Evolutionary conservation across 305 asterid genomes (phyloP).

Genomic region (Fraxinus paxiana): DNA sequence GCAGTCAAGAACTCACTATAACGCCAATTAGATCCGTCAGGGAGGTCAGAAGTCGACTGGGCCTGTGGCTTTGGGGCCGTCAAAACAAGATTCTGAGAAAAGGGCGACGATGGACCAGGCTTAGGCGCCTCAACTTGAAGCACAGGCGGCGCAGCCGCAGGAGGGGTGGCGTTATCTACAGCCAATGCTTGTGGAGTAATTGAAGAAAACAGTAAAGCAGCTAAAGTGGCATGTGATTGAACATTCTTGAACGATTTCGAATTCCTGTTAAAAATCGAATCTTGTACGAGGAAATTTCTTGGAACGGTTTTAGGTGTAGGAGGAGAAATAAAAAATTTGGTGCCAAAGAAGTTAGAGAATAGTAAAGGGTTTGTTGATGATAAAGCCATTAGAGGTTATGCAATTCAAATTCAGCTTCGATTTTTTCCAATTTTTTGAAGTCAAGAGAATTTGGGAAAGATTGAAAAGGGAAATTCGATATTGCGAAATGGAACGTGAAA

Average conservation of each 20-base stretch:
- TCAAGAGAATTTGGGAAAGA: constrained; percentile 5
- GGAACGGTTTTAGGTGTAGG: constrained; percentile 69
- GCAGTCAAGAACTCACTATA: constrained; percentile 91
- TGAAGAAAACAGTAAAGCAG: constrained; percentile 70
- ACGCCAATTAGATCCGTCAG: constrained; percentile 83
- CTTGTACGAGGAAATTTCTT: constrained; percentile 40
- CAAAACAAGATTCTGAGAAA: constrained; percentile 52
- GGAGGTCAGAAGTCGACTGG: constrained; percentile 61
- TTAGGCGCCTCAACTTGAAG: constrained; percentile 54
- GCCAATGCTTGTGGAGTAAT: constrained; percentile 68
- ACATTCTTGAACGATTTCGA: constrained; percentile 30
- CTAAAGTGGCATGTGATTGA: constrained; percentile 55
- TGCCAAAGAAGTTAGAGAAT: constrained; percentile 55
- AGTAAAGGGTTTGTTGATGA: constrained; percentile 44
- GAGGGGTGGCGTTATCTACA: constrained; percentile 40
- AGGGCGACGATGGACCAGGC: constrained; percentile 48
- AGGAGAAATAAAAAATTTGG: constrained; percentile 51
- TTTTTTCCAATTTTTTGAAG: constrained; percentile 2
- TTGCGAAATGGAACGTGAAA: not conserved
- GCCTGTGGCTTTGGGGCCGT: constrained; percentile 74
- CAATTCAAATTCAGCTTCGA: not conserved
- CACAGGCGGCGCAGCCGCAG: constrained; percentile 47
- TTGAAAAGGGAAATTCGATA: not conserved
- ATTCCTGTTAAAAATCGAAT: constrained; percentile 43
- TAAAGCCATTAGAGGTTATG: constrained; percentile 44